phyloP scores from a whole-genome alignment of 2,329 filamentous ascomycete genomes.

The Colletotrichum nymphaeae region DNA sequence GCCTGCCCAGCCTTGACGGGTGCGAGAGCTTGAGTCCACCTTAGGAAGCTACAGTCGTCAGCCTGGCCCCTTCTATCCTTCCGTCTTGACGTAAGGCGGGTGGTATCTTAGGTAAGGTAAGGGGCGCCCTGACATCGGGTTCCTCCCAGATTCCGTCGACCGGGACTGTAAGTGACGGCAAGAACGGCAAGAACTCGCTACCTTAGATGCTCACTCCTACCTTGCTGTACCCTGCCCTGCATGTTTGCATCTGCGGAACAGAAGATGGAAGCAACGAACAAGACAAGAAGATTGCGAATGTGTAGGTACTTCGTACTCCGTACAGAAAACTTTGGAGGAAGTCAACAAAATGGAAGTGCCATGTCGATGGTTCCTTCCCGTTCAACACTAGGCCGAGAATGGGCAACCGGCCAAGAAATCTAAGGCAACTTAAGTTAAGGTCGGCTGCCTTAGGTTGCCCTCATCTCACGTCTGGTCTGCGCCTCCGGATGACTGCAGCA shows the following conservation, averaged over 20 bases:
- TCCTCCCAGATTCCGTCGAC: not conserved
- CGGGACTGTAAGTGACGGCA: not conserved
- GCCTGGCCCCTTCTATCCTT: not conserved
- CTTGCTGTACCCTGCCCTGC: not conserved
- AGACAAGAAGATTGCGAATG: not conserved
- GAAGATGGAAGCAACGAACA: not conserved
- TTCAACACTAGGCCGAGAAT: conserved; percentile 5
- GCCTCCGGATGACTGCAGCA: not conserved
- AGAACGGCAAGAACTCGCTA: not conserved
- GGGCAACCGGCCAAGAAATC: conserved; percentile 10
- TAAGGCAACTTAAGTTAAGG: not conserved
- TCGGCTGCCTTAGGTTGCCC: not conserved
- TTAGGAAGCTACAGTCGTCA: not conserved
- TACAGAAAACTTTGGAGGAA: too few species aligned
- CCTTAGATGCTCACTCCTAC: not conserved
- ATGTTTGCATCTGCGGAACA: not conserved
- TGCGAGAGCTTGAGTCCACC: not conserved
- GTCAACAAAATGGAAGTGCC: not conserved
- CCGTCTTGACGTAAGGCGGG: not conserved
- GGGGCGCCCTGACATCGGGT: not conserved
- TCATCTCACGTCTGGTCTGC: conserved; percentile 2
- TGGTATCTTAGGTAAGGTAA: not conserved
- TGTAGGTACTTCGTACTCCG: not conserved
- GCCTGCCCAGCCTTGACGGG: not conserved
- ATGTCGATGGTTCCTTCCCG: not conserved